Conservation (phyloP, 1,139 yeast species). For the Lodderomyces margitis region DNA sequence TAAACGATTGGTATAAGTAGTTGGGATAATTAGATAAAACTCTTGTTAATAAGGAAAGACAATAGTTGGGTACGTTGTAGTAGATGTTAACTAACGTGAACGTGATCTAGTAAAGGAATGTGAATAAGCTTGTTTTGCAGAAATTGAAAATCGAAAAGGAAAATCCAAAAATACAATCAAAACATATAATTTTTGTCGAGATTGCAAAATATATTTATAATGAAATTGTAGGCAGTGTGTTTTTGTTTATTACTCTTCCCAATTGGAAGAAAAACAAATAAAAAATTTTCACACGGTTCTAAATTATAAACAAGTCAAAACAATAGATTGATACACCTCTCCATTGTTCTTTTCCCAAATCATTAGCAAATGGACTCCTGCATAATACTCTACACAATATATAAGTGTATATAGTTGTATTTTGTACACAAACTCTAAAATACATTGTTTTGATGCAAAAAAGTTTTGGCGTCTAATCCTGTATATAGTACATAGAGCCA, state of each 20-base stretch:
- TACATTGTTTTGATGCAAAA: background rate
- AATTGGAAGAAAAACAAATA: background rate
- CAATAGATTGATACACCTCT: no score
- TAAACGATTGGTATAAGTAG: conserved; percentile 3
- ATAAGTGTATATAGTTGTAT: background rate
- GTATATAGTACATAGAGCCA: background rate
- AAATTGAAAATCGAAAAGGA: background rate
- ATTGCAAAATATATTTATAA: background rate
- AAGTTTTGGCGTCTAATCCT: conserved; percentile 1
- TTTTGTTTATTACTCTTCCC: background rate
- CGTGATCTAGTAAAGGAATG: conserved; percentile 3
- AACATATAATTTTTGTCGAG: background rate
- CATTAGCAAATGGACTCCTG: background rate
- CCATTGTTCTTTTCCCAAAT: no score
- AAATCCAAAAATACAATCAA: background rate
- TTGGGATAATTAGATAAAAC: conserved; percentile 7
- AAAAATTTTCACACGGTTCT: background rate
- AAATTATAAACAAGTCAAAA: background rate
- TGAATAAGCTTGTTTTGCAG: conserved; percentile 1
- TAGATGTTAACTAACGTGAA: background rate
- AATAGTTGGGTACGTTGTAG: conserved; percentile 19
- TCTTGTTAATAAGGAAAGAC: conserved; percentile 20
- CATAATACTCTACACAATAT: background rate
- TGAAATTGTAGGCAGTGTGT: conserved; percentile 1
- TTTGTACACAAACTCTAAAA: background rate